Conservation (phyloP, 805 yeast species). For the Wickerhamiella siamensis region DNA sequence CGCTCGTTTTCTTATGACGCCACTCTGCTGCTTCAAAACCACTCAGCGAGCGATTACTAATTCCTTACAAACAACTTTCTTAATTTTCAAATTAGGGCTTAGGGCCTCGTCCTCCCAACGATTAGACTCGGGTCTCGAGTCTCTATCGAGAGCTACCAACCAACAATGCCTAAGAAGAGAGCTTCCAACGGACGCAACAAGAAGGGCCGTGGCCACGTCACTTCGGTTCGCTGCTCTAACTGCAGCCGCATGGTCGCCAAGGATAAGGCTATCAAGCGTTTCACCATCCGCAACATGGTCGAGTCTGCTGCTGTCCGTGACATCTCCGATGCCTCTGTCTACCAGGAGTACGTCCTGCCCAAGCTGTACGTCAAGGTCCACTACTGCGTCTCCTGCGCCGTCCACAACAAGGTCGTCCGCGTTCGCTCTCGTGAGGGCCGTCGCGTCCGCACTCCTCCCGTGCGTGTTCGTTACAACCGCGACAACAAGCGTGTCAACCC, state of each 20-base stretch:
- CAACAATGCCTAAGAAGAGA: constrained; percentile 99
- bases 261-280: constrained; percentile 99
- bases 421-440: constrained; percentile 99
- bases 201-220: constrained; percentile 99
- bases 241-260: constrained; percentile 99
- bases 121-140: neutral
- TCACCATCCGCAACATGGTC: constrained; percentile 99
- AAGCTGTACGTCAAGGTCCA: constrained; percentile 99
- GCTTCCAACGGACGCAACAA: constrained; percentile 99
- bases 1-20: too few species aligned
- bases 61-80: too few species aligned
- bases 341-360: constrained; percentile 98
- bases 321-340: constrained; percentile 97
- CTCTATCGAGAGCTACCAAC: neutral
- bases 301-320: constrained; percentile 99
- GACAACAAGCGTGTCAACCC: constrained; percentile 90
- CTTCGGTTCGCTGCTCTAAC: constrained; percentile 99
- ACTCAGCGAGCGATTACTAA: too few species aligned
- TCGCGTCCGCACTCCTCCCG: constrained; percentile 98
- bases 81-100: neutral
- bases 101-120: neutral
- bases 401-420: constrained; percentile 99
- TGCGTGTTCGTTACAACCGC: constrained; percentile 94
- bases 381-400: constrained; percentile 99
- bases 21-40: too few species aligned